phyloP scores from a whole-genome alignment of 2,329 filamentous ascomycete genomes.

The Truncatella angustata region DNA sequence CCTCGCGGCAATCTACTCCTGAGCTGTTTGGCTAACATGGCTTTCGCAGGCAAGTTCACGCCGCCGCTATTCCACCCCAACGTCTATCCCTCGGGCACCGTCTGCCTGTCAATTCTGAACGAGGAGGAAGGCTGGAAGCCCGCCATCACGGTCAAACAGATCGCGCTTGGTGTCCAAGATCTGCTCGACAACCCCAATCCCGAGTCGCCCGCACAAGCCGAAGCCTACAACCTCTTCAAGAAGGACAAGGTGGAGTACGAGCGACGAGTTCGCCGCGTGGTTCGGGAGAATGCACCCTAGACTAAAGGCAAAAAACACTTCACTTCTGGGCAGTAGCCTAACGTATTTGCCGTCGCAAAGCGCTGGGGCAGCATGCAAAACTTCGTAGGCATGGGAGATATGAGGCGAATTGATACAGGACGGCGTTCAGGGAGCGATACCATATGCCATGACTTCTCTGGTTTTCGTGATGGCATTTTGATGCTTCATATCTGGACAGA shows the following conservation, averaged over 20 bases:
- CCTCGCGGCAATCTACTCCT: no score
- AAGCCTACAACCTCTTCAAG: constrained; percentile 50
- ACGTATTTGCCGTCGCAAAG: no score
- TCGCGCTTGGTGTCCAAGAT: constrained; percentile 92
- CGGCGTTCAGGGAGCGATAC: constrained; percentile 15
- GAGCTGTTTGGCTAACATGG: no score
- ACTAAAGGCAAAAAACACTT: not conserved
- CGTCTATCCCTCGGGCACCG: constrained; percentile 96
- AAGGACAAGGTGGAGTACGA: constrained; percentile 42
- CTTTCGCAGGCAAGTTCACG: constrained; percentile 78
- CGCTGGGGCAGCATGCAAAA: no score
- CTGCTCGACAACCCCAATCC: constrained; percentile 95
- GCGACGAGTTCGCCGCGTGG: constrained; percentile 79
- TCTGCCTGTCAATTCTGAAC: constrained; percentile 95
- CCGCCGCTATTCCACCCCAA: constrained; percentile 98
- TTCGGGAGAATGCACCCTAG: constrained; percentile 75
- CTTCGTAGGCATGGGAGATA: no score
- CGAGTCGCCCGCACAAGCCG: constrained; percentile 92
- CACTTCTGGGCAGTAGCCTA: no score
- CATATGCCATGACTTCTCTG: constrained; percentile 12
- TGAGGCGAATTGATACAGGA: not conserved
- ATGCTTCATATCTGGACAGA: constrained; percentile 2
- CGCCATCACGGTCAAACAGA: constrained; percentile 97
- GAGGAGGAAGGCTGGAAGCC: constrained; percentile 99
- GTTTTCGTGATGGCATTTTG: constrained; percentile 8